phyloP scores from a whole-genome alignment of 192 early-diverging fungal species.

The Cladochytrium replicatum region DNA sequence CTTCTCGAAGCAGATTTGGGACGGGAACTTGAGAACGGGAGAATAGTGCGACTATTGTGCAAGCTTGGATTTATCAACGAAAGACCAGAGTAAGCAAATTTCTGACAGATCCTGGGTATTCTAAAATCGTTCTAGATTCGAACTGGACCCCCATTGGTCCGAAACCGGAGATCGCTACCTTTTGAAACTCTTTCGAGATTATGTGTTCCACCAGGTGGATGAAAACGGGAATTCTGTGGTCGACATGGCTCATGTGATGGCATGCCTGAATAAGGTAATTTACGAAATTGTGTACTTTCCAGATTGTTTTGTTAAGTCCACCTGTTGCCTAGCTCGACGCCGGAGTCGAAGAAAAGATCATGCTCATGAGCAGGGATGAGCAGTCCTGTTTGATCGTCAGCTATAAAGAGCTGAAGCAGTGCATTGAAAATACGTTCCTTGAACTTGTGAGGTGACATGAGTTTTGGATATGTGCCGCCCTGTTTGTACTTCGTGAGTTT shows the following conservation, averaged over 20 bases:
- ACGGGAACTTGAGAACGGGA: constrained; percentile 84
- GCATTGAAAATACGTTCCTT: constrained; percentile 75
- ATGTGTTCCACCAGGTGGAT: constrained; percentile 94
- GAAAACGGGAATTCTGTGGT: constrained; percentile 66
- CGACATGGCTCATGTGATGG: constrained; percentile 86
- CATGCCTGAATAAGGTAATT: constrained; percentile 87
- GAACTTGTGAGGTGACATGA: constrained; percentile 65
- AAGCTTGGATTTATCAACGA: constrained; percentile 93
- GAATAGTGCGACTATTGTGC: constrained; percentile 74
- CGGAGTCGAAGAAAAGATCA: constrained; percentile 87
- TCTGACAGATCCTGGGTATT: neutral
- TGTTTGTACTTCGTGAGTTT: too few relatives aligned
- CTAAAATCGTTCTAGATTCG: constrained; percentile 44
- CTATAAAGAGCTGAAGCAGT: constrained; percentile 89
- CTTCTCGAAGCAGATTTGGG: constrained; percentile 64
- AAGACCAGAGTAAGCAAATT: constrained; percentile 58
- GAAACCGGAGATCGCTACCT: constrained; percentile 98
- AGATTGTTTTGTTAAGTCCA: neutral
- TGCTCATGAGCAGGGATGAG: constrained; percentile 92
- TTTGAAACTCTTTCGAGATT: constrained; percentile 95
- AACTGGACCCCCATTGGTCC: constrained; percentile 85
- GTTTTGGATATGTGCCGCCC: too few relatives aligned
- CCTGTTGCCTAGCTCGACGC: constrained; percentile 67
- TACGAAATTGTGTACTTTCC: neutral
- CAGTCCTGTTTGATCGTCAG: constrained; percentile 94